phyloP scores from a whole-genome alignment of 108 stramenopile species.

The Parmales sp. region DNA sequence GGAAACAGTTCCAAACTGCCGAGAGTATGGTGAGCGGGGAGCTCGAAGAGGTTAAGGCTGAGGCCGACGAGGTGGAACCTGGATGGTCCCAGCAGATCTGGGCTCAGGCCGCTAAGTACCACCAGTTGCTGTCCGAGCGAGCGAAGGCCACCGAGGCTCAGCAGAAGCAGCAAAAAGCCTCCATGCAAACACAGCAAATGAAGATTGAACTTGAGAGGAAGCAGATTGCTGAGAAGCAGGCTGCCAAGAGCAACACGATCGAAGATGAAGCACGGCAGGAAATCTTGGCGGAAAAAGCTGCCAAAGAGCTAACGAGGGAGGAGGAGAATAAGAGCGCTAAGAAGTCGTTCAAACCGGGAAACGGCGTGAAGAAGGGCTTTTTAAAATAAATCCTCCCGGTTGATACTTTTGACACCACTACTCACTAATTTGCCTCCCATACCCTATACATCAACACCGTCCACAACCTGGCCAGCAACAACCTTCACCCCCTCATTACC shows the following conservation, averaged over 20 bases:
- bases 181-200: conserved; percentile 34
- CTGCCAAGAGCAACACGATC: background rate
- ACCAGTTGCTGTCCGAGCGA: conserved; percentile 72
- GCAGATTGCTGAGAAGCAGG: conserved; percentile 27
- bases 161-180: conserved; percentile 23
- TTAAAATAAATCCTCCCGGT: no score
- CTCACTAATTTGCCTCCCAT: no score
- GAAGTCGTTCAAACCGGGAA: no score
- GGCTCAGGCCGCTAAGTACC: conserved; percentile 87
- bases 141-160: conserved; percentile 33
- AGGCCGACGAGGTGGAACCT: conserved; percentile 81
- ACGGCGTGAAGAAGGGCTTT: no score
- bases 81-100: conserved; percentile 81
- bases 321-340: conserved; percentile 41
- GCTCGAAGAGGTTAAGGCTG: conserved; percentile 74
- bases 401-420: no score
- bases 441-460: no score
- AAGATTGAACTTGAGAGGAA: conserved; percentile 44
- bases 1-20: conserved; percentile 70
- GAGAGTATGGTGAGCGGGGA: conserved; percentile 70
- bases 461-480: no score
- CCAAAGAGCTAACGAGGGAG: conserved; percentile 34
- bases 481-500: no score
- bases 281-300: conserved; percentile 32
- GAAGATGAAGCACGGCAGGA: conserved; percentile 6